A percentile compares a stretch with the other conserved stretches of the same genome.
Evolutionary conservation across 2,329 filamentous ascomycete species (phyloP).

Genomic region (Trichocomaceae sp.): DNA sequence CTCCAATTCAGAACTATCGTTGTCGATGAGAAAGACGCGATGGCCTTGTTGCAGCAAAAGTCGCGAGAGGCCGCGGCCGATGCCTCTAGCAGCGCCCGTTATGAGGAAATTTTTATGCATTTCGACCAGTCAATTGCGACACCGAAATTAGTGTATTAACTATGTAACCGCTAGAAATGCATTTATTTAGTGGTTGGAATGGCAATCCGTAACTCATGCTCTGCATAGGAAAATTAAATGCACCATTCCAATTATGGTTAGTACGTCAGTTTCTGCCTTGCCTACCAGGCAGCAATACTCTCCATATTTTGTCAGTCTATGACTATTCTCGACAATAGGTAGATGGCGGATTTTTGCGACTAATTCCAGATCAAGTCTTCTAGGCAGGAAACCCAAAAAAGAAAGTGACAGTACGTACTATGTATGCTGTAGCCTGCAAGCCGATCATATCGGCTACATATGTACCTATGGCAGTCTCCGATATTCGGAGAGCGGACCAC

Average conservation of each 20-base stretch:
- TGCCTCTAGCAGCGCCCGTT: conserved; percentile 11
- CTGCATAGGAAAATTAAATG: too few species aligned
- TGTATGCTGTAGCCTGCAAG: too few species aligned
- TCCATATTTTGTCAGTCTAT: not conserved
- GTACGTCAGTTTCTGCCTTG: not conserved
- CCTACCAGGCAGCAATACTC: not conserved
- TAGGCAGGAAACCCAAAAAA: too few species aligned
- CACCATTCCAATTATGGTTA: not conserved
- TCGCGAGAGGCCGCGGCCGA: conserved; percentile 9
- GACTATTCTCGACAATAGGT: too few species aligned
- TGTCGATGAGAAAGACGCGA: conserved; percentile 11
- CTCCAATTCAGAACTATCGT: conserved; percentile 7
- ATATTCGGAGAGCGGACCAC: too few species aligned
- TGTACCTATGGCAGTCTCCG: too few species aligned
- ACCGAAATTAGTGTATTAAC: not conserved
- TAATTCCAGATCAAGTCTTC: too few species aligned
- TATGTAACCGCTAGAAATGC: too few species aligned
- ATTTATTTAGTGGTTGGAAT: too few species aligned
- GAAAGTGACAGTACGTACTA: too few species aligned
- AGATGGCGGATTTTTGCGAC: too few species aligned
- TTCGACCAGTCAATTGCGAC: not conserved
- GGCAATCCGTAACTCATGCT: not conserved
- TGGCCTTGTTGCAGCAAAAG: conserved; percentile 8
- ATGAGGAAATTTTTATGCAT: conserved; percentile 13
- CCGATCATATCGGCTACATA: too few species aligned